Conservation (phyloP, 345 rosid species). For the Abelmoschus esculentus region DNA sequence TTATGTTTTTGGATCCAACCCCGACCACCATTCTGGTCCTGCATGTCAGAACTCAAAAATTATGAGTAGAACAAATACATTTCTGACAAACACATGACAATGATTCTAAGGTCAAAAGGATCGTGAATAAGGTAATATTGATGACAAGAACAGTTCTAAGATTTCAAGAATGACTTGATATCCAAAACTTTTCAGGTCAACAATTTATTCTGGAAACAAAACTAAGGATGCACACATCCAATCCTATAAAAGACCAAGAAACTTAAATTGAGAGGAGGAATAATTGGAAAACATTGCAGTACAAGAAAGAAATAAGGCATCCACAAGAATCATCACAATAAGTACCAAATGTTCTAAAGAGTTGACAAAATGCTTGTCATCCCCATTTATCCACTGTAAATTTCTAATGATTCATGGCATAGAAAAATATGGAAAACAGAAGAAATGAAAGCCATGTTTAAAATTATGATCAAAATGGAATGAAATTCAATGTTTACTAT, state of each 20-base stretch:
- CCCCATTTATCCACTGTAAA: too few relatives aligned
- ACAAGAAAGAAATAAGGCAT: background rate
- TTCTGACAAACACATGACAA: background rate
- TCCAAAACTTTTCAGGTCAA: conserved; percentile 4
- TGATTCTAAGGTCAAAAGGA: background rate
- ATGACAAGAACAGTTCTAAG: background rate
- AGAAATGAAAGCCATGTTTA: background rate
- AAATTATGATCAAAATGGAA: background rate
- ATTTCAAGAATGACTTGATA: background rate
- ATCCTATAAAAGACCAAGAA: background rate
- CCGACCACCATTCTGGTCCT: conserved; percentile 99
- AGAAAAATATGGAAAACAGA: background rate
- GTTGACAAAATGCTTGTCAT: too few relatives aligned
- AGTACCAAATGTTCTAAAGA: too few relatives aligned
- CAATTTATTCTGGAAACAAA: background rate
- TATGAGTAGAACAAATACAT: background rate
- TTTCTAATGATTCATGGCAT: too few relatives aligned
- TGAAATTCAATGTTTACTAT: background rate
- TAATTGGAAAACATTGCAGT: background rate
- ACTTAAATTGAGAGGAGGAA: background rate
- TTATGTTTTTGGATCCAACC: conserved; percentile 79
- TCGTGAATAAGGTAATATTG: background rate
- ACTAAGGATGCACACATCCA: background rate
- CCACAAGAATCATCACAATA: background rate
- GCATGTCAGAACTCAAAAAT: conserved; percentile 17